Conservation (phyloP, 139 green algal species). For the Tetraselmis striata region DNA sequence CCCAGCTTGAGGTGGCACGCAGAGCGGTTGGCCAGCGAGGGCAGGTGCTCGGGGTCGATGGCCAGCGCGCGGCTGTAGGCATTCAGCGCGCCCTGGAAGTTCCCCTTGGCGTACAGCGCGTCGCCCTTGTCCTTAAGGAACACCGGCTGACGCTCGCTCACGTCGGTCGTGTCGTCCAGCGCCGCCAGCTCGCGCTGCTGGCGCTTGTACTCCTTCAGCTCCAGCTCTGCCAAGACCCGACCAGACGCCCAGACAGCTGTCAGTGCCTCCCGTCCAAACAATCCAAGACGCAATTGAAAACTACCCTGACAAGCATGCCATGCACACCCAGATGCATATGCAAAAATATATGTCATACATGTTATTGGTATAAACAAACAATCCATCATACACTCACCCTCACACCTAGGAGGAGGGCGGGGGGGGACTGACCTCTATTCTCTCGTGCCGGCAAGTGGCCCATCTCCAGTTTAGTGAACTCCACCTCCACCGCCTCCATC, state of each 20-base stretch:
- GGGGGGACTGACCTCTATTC: conserved; percentile 8
- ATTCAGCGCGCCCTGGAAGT: conserved; percentile 53
- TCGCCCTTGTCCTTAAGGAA: conserved; percentile 78
- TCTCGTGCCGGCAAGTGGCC: conserved; percentile 40
- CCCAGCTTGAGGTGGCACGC: conserved; percentile 43
- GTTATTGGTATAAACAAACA: background rate
- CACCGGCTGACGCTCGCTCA: conserved; percentile 56
- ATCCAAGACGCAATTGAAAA: conserved; percentile 2
- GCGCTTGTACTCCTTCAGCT: conserved; percentile 41
- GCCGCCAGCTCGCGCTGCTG: background rate
- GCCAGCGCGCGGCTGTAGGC: conserved; percentile 53
- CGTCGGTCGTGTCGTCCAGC: conserved; percentile 11
- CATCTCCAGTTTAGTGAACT: conserved; percentile 57
- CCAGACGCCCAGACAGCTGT: no score
- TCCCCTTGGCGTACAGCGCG: conserved; percentile 42
- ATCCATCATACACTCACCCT: conserved; percentile 5
- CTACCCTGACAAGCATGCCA: background rate
- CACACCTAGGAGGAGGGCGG: no score
- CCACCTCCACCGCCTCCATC: conserved; percentile 31
- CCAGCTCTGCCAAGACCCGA: conserved; percentile 42
- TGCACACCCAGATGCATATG: background rate
- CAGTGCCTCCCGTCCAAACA: no score
- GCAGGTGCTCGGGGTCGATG: conserved; percentile 25
- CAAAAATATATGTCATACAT: no score
- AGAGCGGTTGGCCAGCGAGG: conserved; percentile 40